Conservation (phyloP, 441 rosid genomes). For the Francoa sonchifolia region DNA sequence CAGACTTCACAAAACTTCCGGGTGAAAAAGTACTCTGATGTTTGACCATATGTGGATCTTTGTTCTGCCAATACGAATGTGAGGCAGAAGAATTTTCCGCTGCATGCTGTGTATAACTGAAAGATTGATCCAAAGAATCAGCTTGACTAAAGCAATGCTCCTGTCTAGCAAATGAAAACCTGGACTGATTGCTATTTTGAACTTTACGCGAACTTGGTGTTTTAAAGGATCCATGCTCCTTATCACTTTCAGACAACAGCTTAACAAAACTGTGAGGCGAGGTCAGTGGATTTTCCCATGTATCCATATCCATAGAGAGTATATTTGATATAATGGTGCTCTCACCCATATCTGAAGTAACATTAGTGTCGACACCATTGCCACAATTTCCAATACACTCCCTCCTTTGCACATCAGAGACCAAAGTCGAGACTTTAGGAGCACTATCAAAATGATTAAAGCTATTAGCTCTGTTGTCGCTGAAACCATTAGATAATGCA, state of each 20-base stretch:
- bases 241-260: slow-evolving; percentile 46
- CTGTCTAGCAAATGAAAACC: slow-evolving; percentile 88
- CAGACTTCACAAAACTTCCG: slow-evolving; percentile 34
- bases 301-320: slow-evolving; percentile 67
- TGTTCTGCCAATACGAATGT: no score
- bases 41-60: slow-evolving; percentile 29
- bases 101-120: no score
- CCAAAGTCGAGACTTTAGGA: no score
- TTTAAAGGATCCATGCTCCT: slow-evolving; percentile 34
- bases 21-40: slow-evolving; percentile 37
- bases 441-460: no score
- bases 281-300: slow-evolving; percentile 64
- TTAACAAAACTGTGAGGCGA: slow-evolving; percentile 58
- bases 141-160: slow-evolving; percentile 43
- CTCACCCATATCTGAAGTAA: slow-evolving; percentile 40
- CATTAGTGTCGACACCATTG: no score
- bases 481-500: slow-evolving; percentile 11
- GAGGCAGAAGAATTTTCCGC: no score
- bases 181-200: slow-evolving; percentile 61
- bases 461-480: neutral
- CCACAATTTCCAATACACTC: no score
- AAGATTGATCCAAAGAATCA: slow-evolving; percentile 24
- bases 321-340: slow-evolving; percentile 65
- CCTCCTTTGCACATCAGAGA: no score
- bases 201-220: slow-evolving; percentile 41